These are phyloP conservation scores for Arachis monticola DNA, from an alignment of 331 rosid species.

Conservation along the genomic window DNA sequence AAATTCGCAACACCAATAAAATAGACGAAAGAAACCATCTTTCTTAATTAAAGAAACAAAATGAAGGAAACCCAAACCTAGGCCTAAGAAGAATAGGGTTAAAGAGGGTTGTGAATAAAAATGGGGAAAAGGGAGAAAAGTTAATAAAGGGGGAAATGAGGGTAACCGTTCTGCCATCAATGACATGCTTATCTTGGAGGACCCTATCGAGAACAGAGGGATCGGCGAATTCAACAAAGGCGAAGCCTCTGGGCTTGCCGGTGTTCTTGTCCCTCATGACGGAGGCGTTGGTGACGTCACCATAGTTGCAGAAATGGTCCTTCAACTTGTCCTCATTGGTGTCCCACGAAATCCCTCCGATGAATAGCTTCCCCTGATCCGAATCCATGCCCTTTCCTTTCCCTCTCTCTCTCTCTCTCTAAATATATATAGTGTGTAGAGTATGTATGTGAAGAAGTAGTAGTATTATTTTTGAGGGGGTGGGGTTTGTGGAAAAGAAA, in stretches of 20 bases:
- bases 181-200: constrained; percentile 84
- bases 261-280: constrained; percentile 90
- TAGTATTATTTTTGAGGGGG: too few relatives aligned
- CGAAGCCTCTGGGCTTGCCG: constrained; percentile 86
- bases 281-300: constrained; percentile 77
- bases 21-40: neutral
- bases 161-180: constrained; percentile 92
- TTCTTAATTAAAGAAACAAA: neutral
- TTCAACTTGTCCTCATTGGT: constrained; percentile 86
- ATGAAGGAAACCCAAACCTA: neutral
- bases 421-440: too few relatives aligned
- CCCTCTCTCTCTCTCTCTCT: too few relatives aligned
- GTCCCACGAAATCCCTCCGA: constrained; percentile 98
- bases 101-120: neutral
- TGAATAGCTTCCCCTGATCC: constrained; percentile 94
- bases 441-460: too few relatives aligned
- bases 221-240: constrained; percentile 85
- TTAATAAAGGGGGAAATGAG: neutral
- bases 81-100: neutral
- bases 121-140: neutral
- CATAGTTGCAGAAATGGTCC: constrained; percentile 79
- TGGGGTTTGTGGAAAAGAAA: too few relatives aligned
- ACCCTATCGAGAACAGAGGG: constrained; percentile 88
- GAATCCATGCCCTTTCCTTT: constrained; percentile 71
- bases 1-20: neutral